These are phyloP conservation scores for Suhomyces wounanorum DNA, from an alignment of 1,139 yeast species.

Conservation along the genomic window DNA sequence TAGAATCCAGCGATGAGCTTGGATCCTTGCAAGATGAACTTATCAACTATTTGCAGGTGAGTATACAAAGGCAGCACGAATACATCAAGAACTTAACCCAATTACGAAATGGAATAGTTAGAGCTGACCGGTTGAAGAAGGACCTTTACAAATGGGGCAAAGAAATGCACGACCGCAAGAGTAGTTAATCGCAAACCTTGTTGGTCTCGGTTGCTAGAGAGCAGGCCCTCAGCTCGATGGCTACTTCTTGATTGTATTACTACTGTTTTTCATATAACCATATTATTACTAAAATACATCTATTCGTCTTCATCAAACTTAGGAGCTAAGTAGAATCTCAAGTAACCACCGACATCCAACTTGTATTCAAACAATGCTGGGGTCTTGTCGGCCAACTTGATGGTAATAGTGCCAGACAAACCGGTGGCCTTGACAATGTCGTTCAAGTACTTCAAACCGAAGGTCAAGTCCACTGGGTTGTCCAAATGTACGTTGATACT, in stretches of 20 bases:
- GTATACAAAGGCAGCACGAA: slow-evolving; percentile 86
- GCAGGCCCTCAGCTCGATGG: slow-evolving; percentile 1
- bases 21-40: slow-evolving; percentile 41
- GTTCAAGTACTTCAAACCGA: slow-evolving; percentile 86
- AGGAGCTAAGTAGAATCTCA: slow-evolving; percentile 96
- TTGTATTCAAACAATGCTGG: slow-evolving; percentile 95
- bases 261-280: background rate
- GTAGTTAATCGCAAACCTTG: slow-evolving; percentile 14
- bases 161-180: slow-evolving; percentile 74
- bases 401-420: slow-evolving; percentile 72
- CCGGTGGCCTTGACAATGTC: slow-evolving; percentile 92
- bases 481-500: slow-evolving; percentile 75
- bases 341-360: slow-evolving; percentile 83
- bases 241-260: slow-evolving; percentile 2
- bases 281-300: slow-evolving; percentile 12
- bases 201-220: background rate
- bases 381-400: slow-evolving; percentile 85
- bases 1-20: slow-evolving; percentile 30
- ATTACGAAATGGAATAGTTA: slow-evolving; percentile 71
- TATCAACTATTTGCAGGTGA: slow-evolving; percentile 47
- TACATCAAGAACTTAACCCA: slow-evolving; percentile 74
- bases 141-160: slow-evolving; percentile 78
- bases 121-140: slow-evolving; percentile 74
- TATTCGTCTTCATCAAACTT: slow-evolving; percentile 88
- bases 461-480: slow-evolving; percentile 85